Percentiles rank a stretch among this genome's conserved stretches.
phyloP scores from a whole-genome alignment of 768 basidiomycete species.

The Sutorius australiensis region DNA sequence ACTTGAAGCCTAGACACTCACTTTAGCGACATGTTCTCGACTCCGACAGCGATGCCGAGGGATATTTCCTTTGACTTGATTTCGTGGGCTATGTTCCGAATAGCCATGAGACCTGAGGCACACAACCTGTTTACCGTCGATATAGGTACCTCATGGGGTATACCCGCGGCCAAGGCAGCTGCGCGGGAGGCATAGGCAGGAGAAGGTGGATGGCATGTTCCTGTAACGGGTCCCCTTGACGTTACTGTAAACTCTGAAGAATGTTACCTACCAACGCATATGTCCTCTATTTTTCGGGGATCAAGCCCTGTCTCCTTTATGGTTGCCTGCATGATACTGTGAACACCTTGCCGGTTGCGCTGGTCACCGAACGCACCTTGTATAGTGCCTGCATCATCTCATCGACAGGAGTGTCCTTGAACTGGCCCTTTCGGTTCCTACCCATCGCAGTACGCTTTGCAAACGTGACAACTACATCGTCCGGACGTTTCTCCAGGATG shows the following conservation, averaged over 20 bases:
- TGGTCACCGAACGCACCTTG: slow-evolving; percentile 45
- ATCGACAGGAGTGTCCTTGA: slow-evolving; percentile 85
- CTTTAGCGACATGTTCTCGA: slow-evolving; percentile 83
- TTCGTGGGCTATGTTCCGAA: slow-evolving; percentile 83
- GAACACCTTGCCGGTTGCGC: background rate
- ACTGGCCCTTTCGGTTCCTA: slow-evolving; percentile 84
- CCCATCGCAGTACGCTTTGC: slow-evolving; percentile 90
- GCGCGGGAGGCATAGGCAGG: slow-evolving; percentile 81
- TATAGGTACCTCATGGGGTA: slow-evolving; percentile 83
- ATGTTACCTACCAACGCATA: slow-evolving; percentile 65
- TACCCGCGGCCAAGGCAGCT: slow-evolving; percentile 83
- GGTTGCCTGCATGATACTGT: slow-evolving; percentile 46
- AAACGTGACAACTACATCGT: slow-evolving; percentile 89
- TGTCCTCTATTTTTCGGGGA: slow-evolving; percentile 72
- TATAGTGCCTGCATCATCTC: slow-evolving; percentile 81
- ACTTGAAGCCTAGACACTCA: slow-evolving; percentile 28
- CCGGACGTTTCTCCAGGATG: slow-evolving; percentile 64
- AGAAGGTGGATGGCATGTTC: slow-evolving; percentile 80
- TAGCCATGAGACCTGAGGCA: slow-evolving; percentile 92
- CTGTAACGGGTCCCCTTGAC: slow-evolving; percentile 33
- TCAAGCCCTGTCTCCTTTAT: slow-evolving; percentile 63
- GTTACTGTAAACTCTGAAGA: background rate
- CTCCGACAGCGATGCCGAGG: slow-evolving; percentile 80
- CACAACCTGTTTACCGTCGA: slow-evolving; percentile 92
- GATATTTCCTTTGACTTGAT: slow-evolving; percentile 81